These are phyloP conservation scores for Taxillus chinensis DNA, from an alignment of 164 flowering plant species.

Conservation along the genomic window DNA sequence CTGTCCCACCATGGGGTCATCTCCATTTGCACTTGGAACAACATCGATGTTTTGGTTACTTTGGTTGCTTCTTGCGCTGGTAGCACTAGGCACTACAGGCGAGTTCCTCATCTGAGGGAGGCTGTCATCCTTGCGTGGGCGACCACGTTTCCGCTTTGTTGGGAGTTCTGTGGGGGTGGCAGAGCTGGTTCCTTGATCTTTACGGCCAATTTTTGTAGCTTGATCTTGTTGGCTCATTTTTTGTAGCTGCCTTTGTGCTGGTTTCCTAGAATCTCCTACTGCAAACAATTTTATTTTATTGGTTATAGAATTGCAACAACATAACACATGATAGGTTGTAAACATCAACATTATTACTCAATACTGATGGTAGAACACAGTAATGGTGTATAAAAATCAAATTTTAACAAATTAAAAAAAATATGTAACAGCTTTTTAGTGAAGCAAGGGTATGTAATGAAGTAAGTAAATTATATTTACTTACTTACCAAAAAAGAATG, in stretches of 20 bases:
- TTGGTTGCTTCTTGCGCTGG: conserved; percentile 5
- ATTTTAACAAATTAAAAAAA: too few species aligned
- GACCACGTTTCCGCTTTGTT: conserved; percentile 41
- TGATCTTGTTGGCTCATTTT: conserved; percentile 20
- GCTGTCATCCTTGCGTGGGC: conserved; percentile 40
- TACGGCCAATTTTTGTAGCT: conserved; percentile 18
- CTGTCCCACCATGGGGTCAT: conserved; percentile 32
- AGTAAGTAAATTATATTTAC: too few species aligned
- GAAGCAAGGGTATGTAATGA: too few species aligned
- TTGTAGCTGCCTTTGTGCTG: neutral
- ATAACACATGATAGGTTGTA: too few species aligned
- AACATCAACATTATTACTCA: too few species aligned
- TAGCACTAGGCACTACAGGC: conserved; percentile 7
- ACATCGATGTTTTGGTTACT: conserved; percentile 5
- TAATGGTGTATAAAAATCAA: too few species aligned
- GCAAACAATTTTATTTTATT: neutral
- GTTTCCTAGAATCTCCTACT: conserved; percentile 1
- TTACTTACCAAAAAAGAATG: too few species aligned
- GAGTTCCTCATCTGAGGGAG: conserved; percentile 8
- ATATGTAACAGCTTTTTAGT: too few species aligned
- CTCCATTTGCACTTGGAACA: conserved; percentile 7
- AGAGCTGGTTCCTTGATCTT: conserved; percentile 10
- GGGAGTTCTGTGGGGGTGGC: conserved; percentile 17
- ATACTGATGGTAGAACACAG: too few species aligned
- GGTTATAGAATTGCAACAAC: too few species aligned